Evolutionary conservation across 1,284 basidiomycete genomes (phyloP).

Genomic region (Cutaneotrichosporon cyanovorans): DNA sequence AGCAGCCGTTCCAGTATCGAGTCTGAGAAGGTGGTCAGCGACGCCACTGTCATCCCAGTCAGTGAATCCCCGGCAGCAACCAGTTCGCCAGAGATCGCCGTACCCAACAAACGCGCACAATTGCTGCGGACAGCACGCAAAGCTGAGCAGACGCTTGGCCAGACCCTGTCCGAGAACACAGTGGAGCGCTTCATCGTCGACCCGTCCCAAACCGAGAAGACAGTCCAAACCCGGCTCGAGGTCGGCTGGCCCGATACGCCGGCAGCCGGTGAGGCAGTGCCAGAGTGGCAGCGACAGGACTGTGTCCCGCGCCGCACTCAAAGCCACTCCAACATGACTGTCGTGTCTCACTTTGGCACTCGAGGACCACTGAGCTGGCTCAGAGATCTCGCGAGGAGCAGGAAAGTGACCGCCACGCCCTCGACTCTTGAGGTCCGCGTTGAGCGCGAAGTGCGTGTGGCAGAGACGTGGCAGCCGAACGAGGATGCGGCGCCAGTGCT

Average conservation of each 20-base stretch:
- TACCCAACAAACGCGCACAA: constrained; percentile 54
- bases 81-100: too few species aligned
- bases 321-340: background rate
- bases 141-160: constrained; percentile 66
- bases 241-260: constrained; percentile 18
- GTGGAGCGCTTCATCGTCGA: constrained; percentile 31
- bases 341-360: background rate
- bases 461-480: constrained; percentile 14
- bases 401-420: background rate
- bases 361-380: background rate
- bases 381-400: background rate
- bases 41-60: too few species aligned
- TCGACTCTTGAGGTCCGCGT: constrained; percentile 20
- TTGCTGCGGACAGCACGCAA: constrained; percentile 66
- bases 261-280: background rate
- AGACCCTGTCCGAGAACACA: constrained; percentile 24
- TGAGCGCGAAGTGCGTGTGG: constrained; percentile 19
- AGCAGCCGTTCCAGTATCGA: too few species aligned
- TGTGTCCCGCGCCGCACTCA: constrained; percentile 15
- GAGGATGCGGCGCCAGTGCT: background rate
- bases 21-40: too few species aligned
- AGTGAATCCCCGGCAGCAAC: too few species aligned
- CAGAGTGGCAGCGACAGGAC: constrained; percentile 28
- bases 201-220: constrained; percentile 16
- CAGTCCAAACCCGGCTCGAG: constrained; percentile 13